These are phyloP conservation scores for Lactarius sp. DNA, from an alignment of 768 basidiomycete genomes.

Conservation along the genomic window DNA sequence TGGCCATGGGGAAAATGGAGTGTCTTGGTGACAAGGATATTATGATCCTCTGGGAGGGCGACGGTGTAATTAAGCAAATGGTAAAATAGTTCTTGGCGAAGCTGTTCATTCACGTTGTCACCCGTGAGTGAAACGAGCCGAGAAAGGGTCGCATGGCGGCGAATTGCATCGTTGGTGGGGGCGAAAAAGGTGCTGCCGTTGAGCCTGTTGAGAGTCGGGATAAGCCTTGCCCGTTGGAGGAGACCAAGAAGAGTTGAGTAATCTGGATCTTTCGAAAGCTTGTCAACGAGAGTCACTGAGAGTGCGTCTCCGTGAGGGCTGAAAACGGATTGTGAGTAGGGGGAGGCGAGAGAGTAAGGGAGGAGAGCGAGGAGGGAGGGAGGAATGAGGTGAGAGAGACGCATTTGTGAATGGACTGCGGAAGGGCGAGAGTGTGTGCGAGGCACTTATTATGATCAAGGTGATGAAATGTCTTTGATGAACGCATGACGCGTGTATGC, in stretches of 20 bases:
- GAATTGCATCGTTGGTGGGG: slow-evolving; percentile 89
- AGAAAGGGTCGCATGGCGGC: slow-evolving; percentile 42
- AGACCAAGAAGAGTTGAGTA: slow-evolving; percentile 71
- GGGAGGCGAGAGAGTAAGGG: slow-evolving; percentile 37
- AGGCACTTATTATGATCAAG: not conserved
- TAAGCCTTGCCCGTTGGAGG: slow-evolving; percentile 78
- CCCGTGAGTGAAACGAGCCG: slow-evolving; percentile 38
- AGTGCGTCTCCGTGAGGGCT: slow-evolving; percentile 28
- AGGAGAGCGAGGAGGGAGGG: slow-evolving; percentile 28
- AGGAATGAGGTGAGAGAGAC: not conserved
- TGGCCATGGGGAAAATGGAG: slow-evolving; percentile 64
- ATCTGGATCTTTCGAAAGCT: slow-evolving; percentile 68
- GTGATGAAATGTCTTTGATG: not conserved
- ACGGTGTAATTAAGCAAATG: slow-evolving; percentile 86
- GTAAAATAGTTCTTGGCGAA: slow-evolving; percentile 91
- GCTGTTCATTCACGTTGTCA: slow-evolving; percentile 79
- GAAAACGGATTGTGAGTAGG: slow-evolving; percentile 37
- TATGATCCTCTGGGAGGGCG: slow-evolving; percentile 39
- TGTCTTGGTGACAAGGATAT: slow-evolving; percentile 47
- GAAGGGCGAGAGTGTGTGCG: not conserved
- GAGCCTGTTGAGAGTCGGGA: slow-evolving; percentile 88
- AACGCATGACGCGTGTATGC: slow-evolving; percentile 3
- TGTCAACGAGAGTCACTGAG: slow-evolving; percentile 69
- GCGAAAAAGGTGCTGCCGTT: slow-evolving; percentile 86
- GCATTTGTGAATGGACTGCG: slow-evolving; percentile 18